phyloP scores from a whole-genome alignment of 768 basidiomycete species.

The Mycena belliarum region DNA sequence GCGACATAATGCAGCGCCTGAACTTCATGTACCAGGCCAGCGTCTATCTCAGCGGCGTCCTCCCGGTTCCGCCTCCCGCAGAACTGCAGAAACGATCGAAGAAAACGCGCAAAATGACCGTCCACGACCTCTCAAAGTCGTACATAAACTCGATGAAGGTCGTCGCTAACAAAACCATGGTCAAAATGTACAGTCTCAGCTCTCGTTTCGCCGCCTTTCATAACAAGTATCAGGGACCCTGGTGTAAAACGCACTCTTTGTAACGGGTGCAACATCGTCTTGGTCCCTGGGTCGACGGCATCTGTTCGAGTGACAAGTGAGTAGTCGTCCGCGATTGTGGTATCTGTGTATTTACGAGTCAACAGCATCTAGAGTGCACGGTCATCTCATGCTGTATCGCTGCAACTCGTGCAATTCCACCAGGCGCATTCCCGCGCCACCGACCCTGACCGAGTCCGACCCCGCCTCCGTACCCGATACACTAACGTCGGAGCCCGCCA shows the following conservation, averaged over 20 bases:
- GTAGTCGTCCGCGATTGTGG: conserved; percentile 23
- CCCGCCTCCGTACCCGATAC: not conserved
- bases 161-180: conserved; percentile 75
- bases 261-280: conserved; percentile 60
- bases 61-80: conserved; percentile 17
- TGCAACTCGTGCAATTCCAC: conserved; percentile 59
- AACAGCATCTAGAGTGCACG: conserved; percentile 43
- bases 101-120: conserved; percentile 28
- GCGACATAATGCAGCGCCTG: conserved; percentile 79
- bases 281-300: conserved; percentile 70
- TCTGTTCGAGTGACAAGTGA: conserved; percentile 66
- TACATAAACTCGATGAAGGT: conserved; percentile 68
- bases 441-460: conserved; percentile 24
- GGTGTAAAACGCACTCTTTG: conserved; percentile 81
- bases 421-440: conserved; percentile 72
- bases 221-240: conserved; percentile 59
- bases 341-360: not conserved
- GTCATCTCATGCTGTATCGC: conserved; percentile 56
- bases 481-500: not conserved
- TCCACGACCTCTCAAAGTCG: conserved; percentile 58
- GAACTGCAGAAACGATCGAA: conserved; percentile 24
- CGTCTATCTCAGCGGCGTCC: conserved; percentile 52
- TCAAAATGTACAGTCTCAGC: conserved; percentile 58
- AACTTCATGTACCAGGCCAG: conserved; percentile 88
- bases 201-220: not conserved